Base-by-base conservation (phyloP, 345 rosid species). In the Brassica nigra region DNA sequence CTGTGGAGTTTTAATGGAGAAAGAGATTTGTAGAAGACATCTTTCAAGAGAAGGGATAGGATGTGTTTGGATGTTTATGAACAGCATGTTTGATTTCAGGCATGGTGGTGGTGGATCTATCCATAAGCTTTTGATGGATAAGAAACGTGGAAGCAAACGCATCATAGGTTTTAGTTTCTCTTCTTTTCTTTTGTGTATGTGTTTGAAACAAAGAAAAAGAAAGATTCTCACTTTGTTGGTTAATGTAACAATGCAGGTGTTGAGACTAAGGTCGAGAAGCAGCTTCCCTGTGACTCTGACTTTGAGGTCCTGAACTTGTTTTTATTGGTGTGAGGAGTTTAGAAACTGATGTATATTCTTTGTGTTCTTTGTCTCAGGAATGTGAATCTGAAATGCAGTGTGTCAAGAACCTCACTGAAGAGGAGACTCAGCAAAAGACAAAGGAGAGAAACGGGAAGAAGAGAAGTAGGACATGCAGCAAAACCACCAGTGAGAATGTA, bases 391-490 rank as follows among this genome's bases (percentile, higher is more conserved):
- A 6, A n/a, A 6, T 49, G 57, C 57, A 20, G 65, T 89, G 94
- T 80, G 91, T 96, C 75, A 93, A 92, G 89, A 87, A 81, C 72
- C 95, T 93, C 71, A 91, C 92, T 18, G 98, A 96, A 77, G 97
- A 90, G 62, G 99, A 93, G 81, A 15, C 59, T 15, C 54, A 14
- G 16, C 54, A 47, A 11, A 47, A 47, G 54, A 79, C 18, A 12
- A 84, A 59, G 76, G 81, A 62, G 66, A 89, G 83, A 86, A 85
- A 52, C 71, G 68, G 77, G 27, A 95, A 78, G 87, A 84, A 85
- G 77, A 84, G 68, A 81, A 91, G 76, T 55, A 89, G 80, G 77
- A 74, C 71, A 59, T 82, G 80, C 23, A 78, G 78, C 82, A 90
- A 84, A 87, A 88, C 89, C 71, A 80, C 88, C 69, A 80, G 75